phyloP scores from a whole-genome alignment of 176 grass and related monocot species.

The Zea luxurians region DNA sequence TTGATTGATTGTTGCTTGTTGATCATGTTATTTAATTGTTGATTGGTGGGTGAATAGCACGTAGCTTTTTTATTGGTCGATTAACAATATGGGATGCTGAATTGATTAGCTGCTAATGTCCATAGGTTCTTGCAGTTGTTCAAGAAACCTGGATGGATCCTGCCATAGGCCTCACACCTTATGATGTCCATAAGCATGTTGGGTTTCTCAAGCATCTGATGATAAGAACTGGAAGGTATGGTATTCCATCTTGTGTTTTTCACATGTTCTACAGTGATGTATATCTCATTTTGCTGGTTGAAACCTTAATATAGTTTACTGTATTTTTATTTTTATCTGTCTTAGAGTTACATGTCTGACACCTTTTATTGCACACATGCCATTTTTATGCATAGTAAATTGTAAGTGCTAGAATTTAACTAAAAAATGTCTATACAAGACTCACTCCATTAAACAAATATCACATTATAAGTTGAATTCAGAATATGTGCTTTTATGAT shows the following conservation, averaged over 20 bases:
- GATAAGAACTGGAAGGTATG: conserved; percentile 91
- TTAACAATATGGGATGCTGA: conserved; percentile 38
- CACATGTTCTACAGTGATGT: conserved; percentile 18
- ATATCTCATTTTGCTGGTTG: conserved; percentile 1
- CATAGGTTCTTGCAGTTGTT: conserved; percentile 97
- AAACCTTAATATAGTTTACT: not conserved
- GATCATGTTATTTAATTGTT: not conserved
- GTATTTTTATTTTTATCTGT: not conserved
- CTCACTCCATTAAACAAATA: conserved; percentile 20
- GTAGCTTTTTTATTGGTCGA: conserved; percentile 17
- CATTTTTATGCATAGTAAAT: conserved; percentile 9
- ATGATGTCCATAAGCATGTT: conserved; percentile 65
- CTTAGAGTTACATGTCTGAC: not conserved
- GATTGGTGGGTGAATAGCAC: not conserved
- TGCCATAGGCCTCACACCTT: conserved; percentile 60
- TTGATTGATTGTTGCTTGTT: not conserved
- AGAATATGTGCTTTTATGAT: conserved; percentile 4
- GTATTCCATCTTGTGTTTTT: conserved; percentile 8
- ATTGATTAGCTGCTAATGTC: conserved; percentile 65
- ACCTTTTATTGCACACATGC: not conserved
- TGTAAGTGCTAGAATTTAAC: not conserved
- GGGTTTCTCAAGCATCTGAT: conserved; percentile 94
- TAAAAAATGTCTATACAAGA: not conserved
- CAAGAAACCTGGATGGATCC: conserved; percentile 90
- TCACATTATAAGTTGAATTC: conserved; percentile 6